Evolutionary conservation across 345 rosid species (phyloP).

Genomic region (Arabidopsis thaliana): DNA sequence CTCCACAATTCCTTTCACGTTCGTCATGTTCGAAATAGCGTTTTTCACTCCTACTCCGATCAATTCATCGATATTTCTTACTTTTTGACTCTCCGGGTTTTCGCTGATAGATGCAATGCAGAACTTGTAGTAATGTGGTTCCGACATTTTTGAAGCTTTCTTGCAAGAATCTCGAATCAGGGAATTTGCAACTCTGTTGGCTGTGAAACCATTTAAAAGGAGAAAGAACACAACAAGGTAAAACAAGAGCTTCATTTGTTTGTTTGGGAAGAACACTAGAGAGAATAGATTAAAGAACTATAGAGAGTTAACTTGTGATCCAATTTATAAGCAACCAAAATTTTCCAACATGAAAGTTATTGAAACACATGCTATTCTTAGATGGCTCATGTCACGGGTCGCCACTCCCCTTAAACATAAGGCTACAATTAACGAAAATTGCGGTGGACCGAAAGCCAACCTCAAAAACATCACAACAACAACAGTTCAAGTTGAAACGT

Average conservation of each 20-base stretch:
- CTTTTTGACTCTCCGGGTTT: slow-evolving; percentile 40
- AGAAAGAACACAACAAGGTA: slow-evolving; percentile 14
- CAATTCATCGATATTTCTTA: slow-evolving; percentile 36
- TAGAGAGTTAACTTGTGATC: background rate
- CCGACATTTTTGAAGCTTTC: slow-evolving; percentile 35
- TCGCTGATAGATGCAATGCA: slow-evolving; percentile 43
- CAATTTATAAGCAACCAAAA: slow-evolving; percentile 12
- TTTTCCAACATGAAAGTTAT: background rate
- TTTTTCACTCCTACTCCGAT: slow-evolving; percentile 20
- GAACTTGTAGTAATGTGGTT: slow-evolving; percentile 29
- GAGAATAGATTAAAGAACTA: background rate
- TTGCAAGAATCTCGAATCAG: slow-evolving; percentile 37
- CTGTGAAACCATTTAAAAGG: background rate
- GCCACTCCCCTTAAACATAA: background rate
- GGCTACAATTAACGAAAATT: background rate
- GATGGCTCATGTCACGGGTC: slow-evolving; percentile 12
- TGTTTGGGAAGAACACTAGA: background rate
- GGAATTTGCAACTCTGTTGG: slow-evolving; percentile 20
- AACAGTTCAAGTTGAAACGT: too few relatives aligned
- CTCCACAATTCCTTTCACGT: slow-evolving; percentile 25
- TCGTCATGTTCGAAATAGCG: slow-evolving; percentile 40
- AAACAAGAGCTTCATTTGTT: background rate
- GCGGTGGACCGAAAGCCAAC: background rate
- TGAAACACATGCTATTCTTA: background rate
- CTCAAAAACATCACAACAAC: background rate